Evolutionary conservation across 2,329 filamentous ascomycete species (phyloP), one percentile per base, ranked within the genome.

Genomic region (Cladophialophora bantiana): DNA sequence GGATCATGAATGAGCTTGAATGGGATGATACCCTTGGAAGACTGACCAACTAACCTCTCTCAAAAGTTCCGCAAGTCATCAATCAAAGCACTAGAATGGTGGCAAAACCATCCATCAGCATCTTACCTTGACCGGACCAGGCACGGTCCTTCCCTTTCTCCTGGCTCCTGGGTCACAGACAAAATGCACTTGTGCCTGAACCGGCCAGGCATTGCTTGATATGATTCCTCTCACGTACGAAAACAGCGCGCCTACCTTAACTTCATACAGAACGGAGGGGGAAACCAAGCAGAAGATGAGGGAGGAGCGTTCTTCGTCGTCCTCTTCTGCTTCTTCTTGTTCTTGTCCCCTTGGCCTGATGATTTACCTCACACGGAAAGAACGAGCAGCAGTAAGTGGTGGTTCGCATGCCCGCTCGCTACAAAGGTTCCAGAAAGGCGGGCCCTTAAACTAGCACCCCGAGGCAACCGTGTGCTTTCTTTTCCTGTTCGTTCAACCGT

Each of bases 141-240:
- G 40, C 40, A n/a, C 40, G 40, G 40, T 42, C 40, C 40, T 2
- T 42, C 15, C 40, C 40, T 42, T 26, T 26, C 26, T 26, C 26
- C 36, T n/a, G 7, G 40, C 26, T 26, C 26, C 36, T n/a, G 7
- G 40, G 15, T 3, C 40, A 12, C 40, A n/a, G 13, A n/a, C 18
- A n/a, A 42, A n/a, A 42, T 42, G 40, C 40, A 42, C 40, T 18
- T 42, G 40, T 42, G 40, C 40, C 40, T 42, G 40, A 42, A 13
- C 15, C 40, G 40, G 40, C 40, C 40, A 42, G 40, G 40, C 35
- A 36, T 3, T 7, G 35, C 2, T 7, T 36, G 35, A 12, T 12
- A 36, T 36, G 35, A 36, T 7, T 36, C 35, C 35, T 36, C 40
- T 42, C 26, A 26, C 26, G 26, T 26, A 26, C 26, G 26, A 26